A percentile compares a stretch with the other conserved stretches of the same genome.
phyloP scores from a whole-genome alignment of 2,329 filamentous ascomycete genomes.

The Talaromyces sp. region DNA sequence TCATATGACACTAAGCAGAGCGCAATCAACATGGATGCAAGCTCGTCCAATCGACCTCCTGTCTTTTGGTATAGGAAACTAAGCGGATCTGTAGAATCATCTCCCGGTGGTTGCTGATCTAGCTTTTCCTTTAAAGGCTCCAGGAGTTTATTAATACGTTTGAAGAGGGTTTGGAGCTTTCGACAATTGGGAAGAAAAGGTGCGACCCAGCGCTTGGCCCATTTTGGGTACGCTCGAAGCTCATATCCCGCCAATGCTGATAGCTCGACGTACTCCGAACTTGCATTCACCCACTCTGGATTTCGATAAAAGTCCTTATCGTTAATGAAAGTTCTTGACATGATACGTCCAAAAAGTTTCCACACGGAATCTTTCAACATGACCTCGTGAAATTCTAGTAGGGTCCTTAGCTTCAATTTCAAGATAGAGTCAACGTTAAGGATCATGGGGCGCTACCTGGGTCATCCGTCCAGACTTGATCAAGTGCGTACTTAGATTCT shows the following conservation, averaged over 20 bases:
- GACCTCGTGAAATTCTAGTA: not conserved
- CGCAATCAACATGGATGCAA: constrained; percentile 5
- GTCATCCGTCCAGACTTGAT: not conserved
- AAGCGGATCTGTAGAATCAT: not conserved
- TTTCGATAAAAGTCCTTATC: constrained; percentile 15
- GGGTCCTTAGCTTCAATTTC: not conserved
- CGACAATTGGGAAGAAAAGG: constrained; percentile 1
- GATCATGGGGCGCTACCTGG: not conserved
- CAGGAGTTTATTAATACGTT: not conserved
- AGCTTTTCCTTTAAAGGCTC: constrained; percentile 4
- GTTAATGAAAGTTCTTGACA: not conserved
- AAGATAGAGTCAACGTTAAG: not conserved
- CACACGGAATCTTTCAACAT: constrained; percentile 2
- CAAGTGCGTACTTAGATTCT: not conserved
- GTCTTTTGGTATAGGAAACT: constrained; percentile 2
- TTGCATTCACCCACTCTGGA: constrained; percentile 12
- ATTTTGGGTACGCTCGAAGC: constrained; percentile 2
- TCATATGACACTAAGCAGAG: constrained; percentile 2
- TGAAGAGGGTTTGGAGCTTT: not conserved
- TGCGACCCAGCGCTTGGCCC: constrained; percentile 1
- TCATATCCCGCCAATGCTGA: constrained; percentile 3
- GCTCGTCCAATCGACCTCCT: not conserved
- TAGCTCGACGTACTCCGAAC: constrained; percentile 13
- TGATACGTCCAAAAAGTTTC: not conserved
- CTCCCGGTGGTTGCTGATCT: not conserved